Conservation (phyloP, 2,329 filamentous ascomycete species). For the Exophiala aquamarina region DNA sequence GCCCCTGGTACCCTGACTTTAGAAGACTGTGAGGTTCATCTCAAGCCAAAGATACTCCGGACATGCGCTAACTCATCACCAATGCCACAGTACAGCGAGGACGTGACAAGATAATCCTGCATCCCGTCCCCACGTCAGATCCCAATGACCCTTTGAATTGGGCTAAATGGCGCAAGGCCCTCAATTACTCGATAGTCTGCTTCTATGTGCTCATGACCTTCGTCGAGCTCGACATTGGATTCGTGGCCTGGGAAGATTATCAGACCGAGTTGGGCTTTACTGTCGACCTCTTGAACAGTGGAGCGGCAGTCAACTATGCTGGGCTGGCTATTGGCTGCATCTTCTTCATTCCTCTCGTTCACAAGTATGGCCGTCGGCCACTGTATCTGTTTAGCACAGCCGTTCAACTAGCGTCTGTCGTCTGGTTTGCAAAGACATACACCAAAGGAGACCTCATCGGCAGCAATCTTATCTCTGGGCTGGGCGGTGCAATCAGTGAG, state of each 20-base stretch:
- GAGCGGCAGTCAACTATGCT: constrained; percentile 43
- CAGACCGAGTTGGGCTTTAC: constrained; percentile 41
- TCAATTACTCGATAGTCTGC: constrained; percentile 30
- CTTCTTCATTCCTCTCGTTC: constrained; percentile 43
- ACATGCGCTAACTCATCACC: background rate
- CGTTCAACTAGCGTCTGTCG: constrained; percentile 33
- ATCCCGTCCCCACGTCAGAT: constrained; percentile 30
- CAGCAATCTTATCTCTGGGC: constrained; percentile 42
- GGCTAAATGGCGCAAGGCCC: constrained; percentile 28
- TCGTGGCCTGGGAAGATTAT: constrained; percentile 41
- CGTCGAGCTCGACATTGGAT: constrained; percentile 35
- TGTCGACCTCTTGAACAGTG: constrained; percentile 39
- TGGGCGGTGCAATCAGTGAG: constrained; percentile 42
- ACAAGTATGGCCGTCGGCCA: constrained; percentile 44
- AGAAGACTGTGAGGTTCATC: constrained; percentile 7
- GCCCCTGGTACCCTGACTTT: constrained; percentile 5
- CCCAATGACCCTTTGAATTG: constrained; percentile 34
- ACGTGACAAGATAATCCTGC: constrained; percentile 18
- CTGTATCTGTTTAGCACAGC: constrained; percentile 41
- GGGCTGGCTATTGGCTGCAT: constrained; percentile 40
- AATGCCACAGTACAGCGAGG: constrained; percentile 6
- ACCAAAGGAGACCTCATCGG: constrained; percentile 41
- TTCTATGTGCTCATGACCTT: constrained; percentile 32
- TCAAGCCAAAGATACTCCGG: background rate
- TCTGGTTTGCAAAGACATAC: constrained; percentile 44